Evolutionary conservation across 805 yeast genomes (phyloP), one percentile per base, ranked within the genome.

Genomic region (Cyberlindnera mississippiensis): DNA sequence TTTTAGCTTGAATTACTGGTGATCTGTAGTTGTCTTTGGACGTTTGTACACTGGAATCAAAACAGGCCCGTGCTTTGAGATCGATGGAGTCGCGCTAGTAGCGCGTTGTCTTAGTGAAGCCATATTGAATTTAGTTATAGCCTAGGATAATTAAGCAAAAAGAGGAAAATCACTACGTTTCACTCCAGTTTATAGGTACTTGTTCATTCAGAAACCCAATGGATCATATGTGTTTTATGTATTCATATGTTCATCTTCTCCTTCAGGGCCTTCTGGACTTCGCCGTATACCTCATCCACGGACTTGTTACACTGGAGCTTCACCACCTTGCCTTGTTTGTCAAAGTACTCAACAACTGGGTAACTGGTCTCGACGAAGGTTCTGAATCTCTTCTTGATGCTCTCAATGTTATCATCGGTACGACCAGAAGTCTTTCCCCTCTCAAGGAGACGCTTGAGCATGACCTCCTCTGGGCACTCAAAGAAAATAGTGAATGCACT

Each of bases 401-500:
- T 80, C 61, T 90, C 97, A 42, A 84, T 75, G 64, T 91, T 91
- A 62, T 91, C 99, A 63, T 91, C 99, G 20, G 85, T 61, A 62
- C 99, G 80, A 27, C 99, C 99, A 56, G 93, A 82, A 12, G 96
- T 91, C 70, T 91, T 85, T 24, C 96, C 96, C 64, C 99, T 79
- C 64, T 88, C 85, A 45, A 91, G 68, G 48, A 91, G 73, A 62
- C 99, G 80, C 50, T 76, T 67, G 51, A 89, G 71, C 97, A 91
- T 90, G 41, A 87, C 85, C 31, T 67, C 59, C 62, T 85, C 93
- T 1, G 91, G 86, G 62, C 95, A 85, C 50, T 85, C 89, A 57
- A 85, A 85, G 64, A 82, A 85, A 32, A 85, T 68, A 2, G 85
- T 79, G 64, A 83, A 76, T 19, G 78, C 70, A 48, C 86, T 82